phyloP scores from a whole-genome alignment of 2,329 filamentous ascomycete species.

The Diaporthe nobilis region DNA sequence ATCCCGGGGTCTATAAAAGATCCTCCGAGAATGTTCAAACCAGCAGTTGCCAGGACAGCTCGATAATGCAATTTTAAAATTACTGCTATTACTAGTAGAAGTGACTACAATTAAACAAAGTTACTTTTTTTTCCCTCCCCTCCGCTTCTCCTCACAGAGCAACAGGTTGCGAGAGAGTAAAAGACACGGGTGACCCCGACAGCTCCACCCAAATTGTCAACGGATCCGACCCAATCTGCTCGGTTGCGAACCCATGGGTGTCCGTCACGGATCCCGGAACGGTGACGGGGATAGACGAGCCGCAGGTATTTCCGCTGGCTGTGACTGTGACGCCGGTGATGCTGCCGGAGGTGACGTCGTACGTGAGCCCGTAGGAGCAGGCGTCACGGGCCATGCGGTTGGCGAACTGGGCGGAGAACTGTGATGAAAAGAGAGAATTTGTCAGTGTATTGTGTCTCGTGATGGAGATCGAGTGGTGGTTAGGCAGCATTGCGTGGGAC shows the following conservation, averaged over 20 bases:
- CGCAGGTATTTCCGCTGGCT: conserved; percentile 19
- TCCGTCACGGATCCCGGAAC: conserved; percentile 8
- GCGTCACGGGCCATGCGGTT: conserved; percentile 20
- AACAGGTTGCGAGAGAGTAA: conserved; percentile 14
- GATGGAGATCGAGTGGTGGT: background rate
- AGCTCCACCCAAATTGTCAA: conserved; percentile 9
- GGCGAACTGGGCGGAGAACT: conserved; percentile 6
- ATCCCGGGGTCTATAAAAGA: background rate
- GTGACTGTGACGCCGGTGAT: conserved; percentile 29
- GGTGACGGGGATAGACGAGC: conserved; percentile 12
- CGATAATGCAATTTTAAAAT: background rate
- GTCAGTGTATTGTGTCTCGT: background rate
- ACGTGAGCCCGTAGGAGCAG: conserved; percentile 9
- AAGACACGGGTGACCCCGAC: conserved; percentile 14
- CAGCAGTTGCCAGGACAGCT: background rate
- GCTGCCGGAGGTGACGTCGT: conserved; percentile 5
- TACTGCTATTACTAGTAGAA: background rate
- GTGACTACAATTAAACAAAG: background rate
- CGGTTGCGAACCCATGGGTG: conserved; percentile 14
- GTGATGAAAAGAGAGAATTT: background rate
- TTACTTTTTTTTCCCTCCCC: background rate
- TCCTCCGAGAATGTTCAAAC: background rate
- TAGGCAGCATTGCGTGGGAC: too few relatives aligned
- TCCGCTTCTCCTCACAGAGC: background rate
- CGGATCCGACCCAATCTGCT: conserved; percentile 21